Evolutionary conservation across 2,329 filamentous ascomycete genomes (phyloP).

Genomic region (Epichloe scottii): DNA sequence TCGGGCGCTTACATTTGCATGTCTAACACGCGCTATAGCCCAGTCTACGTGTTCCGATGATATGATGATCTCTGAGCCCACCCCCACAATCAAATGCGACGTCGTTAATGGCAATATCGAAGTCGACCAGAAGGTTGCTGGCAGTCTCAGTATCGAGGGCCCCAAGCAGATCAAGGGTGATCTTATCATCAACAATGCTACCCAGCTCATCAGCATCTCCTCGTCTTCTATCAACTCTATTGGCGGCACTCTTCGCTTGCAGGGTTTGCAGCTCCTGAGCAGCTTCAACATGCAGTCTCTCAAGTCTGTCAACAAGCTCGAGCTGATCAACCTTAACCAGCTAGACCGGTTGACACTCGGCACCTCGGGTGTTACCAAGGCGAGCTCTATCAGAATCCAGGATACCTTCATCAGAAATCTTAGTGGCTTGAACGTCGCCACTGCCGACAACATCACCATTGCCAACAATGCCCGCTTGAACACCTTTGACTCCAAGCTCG

Average conservation of each 20-base stretch:
- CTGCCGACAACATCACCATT: slow-evolving; percentile 64
- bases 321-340: slow-evolving; percentile 58
- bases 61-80: slow-evolving; percentile 52
- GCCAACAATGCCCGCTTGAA: slow-evolving; percentile 81
- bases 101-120: slow-evolving; percentile 57
- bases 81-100: slow-evolving; percentile 50
- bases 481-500: slow-evolving; percentile 63
- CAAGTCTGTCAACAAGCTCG: slow-evolving; percentile 50
- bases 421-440: slow-evolving; percentile 65
- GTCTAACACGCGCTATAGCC: slow-evolving; percentile 4
- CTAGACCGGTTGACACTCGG: slow-evolving; percentile 38
- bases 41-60: slow-evolving; percentile 33
- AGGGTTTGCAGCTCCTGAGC: slow-evolving; percentile 55
- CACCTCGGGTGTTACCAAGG: slow-evolving; percentile 48
- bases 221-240: slow-evolving; percentile 52
- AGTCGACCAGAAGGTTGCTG: slow-evolving; percentile 43
- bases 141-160: slow-evolving; percentile 49
- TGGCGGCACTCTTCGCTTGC: slow-evolving; percentile 55
- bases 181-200: slow-evolving; percentile 49
- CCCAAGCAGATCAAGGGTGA: slow-evolving; percentile 43
- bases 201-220: slow-evolving; percentile 45
- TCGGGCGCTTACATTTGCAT: neutral
- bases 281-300: slow-evolving; percentile 56
- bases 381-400: slow-evolving; percentile 58
- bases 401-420: slow-evolving; percentile 77